These are phyloP conservation scores for Casuarina glauca DNA, from an alignment of 306 rosid species.

Conservation along the genomic window DNA sequence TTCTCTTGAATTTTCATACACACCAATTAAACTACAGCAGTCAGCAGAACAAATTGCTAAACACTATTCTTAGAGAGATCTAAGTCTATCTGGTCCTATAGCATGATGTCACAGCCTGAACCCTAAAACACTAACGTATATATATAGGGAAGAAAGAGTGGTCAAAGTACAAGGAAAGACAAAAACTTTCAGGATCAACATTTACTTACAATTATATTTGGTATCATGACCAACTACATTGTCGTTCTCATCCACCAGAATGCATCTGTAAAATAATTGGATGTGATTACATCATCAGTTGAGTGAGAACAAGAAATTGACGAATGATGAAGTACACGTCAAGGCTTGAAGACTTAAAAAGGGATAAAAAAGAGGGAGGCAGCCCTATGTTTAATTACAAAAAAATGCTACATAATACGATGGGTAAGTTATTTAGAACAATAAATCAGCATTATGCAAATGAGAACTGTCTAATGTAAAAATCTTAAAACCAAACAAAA, in stretches of 20 bases:
- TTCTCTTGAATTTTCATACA: neutral
- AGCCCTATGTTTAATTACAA: neutral
- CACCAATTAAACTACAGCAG: neutral
- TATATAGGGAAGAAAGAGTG: neutral
- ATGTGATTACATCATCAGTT: conserved; percentile 16
- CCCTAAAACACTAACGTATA: neutral
- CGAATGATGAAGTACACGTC: neutral
- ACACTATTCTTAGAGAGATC: neutral
- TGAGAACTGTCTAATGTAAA: neutral
- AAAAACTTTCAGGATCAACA: conserved; percentile 9
- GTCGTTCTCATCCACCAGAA: conserved; percentile 97
- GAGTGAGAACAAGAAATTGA: conserved; percentile 21
- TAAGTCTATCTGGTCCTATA: neutral
- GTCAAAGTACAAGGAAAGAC: neutral
- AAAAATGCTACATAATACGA: neutral
- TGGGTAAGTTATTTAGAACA: neutral
- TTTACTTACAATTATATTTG: conserved; percentile 86
- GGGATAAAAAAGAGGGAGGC: neutral
- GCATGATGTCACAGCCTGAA: neutral
- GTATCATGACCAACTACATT: conserved; percentile 87
- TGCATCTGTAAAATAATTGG: conserved; percentile 65
- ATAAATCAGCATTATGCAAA: neutral
- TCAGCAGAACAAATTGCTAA: neutral
- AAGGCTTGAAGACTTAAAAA: conserved; percentile 6
- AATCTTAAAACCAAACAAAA: neutral